Evolutionary conservation across 495 filamentous ascomycete genomes (phyloP).

Genomic region (Tuber aestivum): DNA sequence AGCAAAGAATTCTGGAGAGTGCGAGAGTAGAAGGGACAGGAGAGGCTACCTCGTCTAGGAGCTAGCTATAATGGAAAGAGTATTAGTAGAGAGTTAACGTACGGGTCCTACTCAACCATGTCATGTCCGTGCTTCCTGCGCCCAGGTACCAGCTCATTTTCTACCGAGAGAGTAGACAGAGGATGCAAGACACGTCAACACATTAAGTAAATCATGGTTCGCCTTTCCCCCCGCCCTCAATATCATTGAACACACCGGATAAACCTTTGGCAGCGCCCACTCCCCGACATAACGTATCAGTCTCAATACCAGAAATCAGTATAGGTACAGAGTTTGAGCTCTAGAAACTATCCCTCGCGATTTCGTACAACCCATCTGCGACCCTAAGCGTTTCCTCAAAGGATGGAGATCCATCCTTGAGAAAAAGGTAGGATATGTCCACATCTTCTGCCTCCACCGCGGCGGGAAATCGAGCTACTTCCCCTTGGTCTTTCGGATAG

Average conservation of each 20-base stretch:
- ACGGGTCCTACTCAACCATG: too few relatives aligned
- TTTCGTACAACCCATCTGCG: conserved; percentile 69
- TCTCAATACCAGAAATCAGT: conserved; percentile 82
- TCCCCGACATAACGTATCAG: conserved; percentile 68
- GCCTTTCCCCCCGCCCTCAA: neutral
- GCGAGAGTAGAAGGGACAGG: too few relatives aligned
- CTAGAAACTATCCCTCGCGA: conserved; percentile 78
- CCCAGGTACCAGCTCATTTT: conserved; percentile 67
- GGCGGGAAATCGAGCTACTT: conserved; percentile 52
- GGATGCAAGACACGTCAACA: conserved; percentile 30
- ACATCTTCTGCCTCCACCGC: conserved; percentile 63
- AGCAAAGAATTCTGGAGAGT: too few relatives aligned
- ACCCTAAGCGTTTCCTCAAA: conserved; percentile 74
- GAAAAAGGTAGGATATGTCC: conserved; percentile 85
- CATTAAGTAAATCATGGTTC: conserved; percentile 66
- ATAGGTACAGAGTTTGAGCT: conserved; percentile 76
- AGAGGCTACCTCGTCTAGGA: too few relatives aligned
- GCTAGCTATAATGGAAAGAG: too few relatives aligned
- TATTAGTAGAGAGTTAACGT: too few relatives aligned
- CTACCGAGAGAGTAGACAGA: conserved; percentile 49
- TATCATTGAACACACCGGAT: conserved; percentile 45
- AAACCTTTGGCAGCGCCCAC: conserved; percentile 66
- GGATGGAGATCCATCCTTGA: conserved; percentile 67
- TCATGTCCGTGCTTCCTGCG: conserved; percentile 43
- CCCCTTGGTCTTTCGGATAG: neutral